These are phyloP conservation scores for Paracoccidioides lutzii DNA, from an alignment of 2,329 filamentous ascomycete genomes.

Conservation along the genomic window DNA sequence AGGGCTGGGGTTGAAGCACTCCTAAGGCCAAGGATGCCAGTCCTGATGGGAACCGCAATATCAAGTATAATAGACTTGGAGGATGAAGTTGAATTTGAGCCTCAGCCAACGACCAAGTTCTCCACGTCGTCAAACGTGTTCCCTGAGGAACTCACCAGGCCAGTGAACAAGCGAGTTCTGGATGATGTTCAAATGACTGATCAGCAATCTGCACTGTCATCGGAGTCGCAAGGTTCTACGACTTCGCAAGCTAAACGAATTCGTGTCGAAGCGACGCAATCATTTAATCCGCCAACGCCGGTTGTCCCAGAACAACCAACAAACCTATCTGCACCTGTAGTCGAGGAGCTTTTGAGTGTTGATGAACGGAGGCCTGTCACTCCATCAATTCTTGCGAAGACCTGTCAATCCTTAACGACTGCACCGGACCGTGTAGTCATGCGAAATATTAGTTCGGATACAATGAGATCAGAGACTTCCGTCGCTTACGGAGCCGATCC, in stretches of 20 bases:
- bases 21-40: conserved; percentile 41
- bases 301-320: neutral
- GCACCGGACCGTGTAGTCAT: neutral
- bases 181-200: conserved; percentile 13
- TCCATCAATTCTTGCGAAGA: neutral
- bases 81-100: conserved; percentile 13
- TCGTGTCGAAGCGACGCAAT: neutral
- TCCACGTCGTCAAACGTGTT: neutral
- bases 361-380: neutral
- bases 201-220: neutral
- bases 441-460: neutral
- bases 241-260: conserved; percentile 7
- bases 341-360: neutral
- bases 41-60: conserved; percentile 22
- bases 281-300: neutral
- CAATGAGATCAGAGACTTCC: neutral
- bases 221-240: neutral
- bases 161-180: conserved; percentile 16
- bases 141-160: conserved; percentile 9
- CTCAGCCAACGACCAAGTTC: neutral
- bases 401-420: neutral
- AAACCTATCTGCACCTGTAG: neutral
- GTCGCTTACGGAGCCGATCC: neutral
- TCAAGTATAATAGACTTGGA: conserved; percentile 16
- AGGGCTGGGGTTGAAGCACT: conserved; percentile 60